Evolutionary conservation across 495 filamentous ascomycete genomes (phyloP).

Genomic region (Neohortaea acidophila): DNA sequence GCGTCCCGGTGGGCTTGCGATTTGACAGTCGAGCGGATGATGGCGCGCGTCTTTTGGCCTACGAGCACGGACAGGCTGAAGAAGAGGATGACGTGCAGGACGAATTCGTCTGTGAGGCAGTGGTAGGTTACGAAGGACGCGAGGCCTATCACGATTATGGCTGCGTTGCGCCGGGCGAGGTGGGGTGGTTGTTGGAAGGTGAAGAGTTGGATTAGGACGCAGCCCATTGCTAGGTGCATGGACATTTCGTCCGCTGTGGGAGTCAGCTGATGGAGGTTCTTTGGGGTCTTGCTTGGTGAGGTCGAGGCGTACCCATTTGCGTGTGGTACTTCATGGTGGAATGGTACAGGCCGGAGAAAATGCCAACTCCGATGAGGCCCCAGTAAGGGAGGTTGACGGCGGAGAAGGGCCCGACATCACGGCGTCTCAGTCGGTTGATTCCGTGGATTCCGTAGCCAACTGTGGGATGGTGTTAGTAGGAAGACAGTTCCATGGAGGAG

Average conservation of each 20-base stretch:
- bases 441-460: slow-evolving; percentile 31
- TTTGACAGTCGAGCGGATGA: slow-evolving; percentile 13
- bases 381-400: slow-evolving; percentile 30
- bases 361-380: slow-evolving; percentile 40
- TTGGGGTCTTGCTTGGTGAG: background rate
- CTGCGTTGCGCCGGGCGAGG: slow-evolving; percentile 19
- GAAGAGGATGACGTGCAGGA: slow-evolving; percentile 28
- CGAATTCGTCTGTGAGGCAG: slow-evolving; percentile 31
- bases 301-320: slow-evolving; percentile 36
- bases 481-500: background rate
- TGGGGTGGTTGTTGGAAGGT: slow-evolving; percentile 24
- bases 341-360: slow-evolving; percentile 40
- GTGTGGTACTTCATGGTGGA: slow-evolving; percentile 37
- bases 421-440: slow-evolving; percentile 17
- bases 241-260: slow-evolving; percentile 32
- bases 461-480: slow-evolving; percentile 5
- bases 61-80: slow-evolving; percentile 22
- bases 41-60: slow-evolving; percentile 24
- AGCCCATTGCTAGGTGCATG: slow-evolving; percentile 40
- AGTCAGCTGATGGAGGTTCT: slow-evolving; percentile 1
- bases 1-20: slow-evolving; percentile 4
- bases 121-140: slow-evolving; percentile 30
- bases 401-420: slow-evolving; percentile 18
- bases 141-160: slow-evolving; percentile 22
- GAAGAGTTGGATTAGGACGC: slow-evolving; percentile 37